A percentile compares a stretch with the other conserved stretches of the same genome.
Evolutionary conservation across 2,329 filamentous ascomycete genomes (phyloP).

Genomic region (Boeremia exigua): DNA sequence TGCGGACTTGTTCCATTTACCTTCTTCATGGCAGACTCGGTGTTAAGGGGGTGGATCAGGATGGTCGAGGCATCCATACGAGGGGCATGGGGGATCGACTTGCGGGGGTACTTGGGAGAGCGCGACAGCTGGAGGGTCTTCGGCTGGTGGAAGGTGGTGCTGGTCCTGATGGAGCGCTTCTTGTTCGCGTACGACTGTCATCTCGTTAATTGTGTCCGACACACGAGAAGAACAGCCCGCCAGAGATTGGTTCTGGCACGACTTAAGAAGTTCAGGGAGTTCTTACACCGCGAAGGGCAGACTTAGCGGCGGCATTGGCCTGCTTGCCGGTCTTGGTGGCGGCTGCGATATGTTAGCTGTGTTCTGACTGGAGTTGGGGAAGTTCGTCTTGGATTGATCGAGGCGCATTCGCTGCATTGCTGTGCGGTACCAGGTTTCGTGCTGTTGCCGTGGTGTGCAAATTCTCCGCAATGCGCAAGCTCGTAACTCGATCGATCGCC

Average conservation of each 20-base stretch:
- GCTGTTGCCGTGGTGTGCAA: conserved; percentile 14
- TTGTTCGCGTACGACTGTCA: conserved; percentile 76
- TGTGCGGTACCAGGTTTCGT: conserved; percentile 15
- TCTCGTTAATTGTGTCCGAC: conserved; percentile 48
- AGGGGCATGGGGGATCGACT: conserved; percentile 86
- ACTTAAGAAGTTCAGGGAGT: conserved; percentile 49
- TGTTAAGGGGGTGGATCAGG: conserved; percentile 97
- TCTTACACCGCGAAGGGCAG: conserved; percentile 92
- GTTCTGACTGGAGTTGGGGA: conserved; percentile 9
- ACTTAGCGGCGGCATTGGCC: conserved; percentile 93
- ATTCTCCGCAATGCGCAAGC: conserved; percentile 15
- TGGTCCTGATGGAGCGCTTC: conserved; percentile 87
- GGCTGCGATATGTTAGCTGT: conserved; percentile 46
- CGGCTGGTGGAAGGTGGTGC: conserved; percentile 95
- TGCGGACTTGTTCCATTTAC: conserved; percentile 3
- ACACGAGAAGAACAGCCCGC: conserved; percentile 56
- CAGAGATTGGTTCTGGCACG: conserved; percentile 60
- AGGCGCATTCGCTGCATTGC: conserved; percentile 31
- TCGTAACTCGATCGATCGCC: conserved; percentile 17
- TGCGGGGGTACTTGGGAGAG: conserved; percentile 94
- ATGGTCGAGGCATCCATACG: conserved; percentile 98
- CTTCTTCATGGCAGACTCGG: conserved; percentile 99
- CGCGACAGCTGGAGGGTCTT: conserved; percentile 94
- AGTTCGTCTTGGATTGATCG: conserved; percentile 19
- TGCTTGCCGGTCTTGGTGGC: conserved; percentile 72